A percentile compares a stretch with the other conserved stretches of the same genome.
These are phyloP conservation scores for Solanum paucissectum DNA, from an alignment of 257 asterid genomes.

Conservation along the genomic window DNA sequence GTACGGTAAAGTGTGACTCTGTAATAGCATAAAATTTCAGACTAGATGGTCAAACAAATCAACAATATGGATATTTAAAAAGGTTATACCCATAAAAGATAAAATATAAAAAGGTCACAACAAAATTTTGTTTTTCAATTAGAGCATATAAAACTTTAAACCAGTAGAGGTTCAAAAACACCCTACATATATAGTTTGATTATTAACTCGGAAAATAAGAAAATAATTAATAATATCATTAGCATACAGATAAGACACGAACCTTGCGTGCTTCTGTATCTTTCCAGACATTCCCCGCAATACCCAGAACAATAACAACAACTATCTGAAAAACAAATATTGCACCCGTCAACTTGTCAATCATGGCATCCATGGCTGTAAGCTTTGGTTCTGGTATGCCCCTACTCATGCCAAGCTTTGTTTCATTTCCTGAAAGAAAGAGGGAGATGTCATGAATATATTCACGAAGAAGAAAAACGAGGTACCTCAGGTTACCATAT, in stretches of 20 bases:
- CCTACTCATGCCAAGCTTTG: constrained; percentile 98
- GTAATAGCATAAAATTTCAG: background rate
- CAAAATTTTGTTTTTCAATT: background rate
- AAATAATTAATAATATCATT: background rate
- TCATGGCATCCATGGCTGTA: constrained; percentile 98
- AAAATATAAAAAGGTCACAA: background rate
- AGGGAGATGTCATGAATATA: background rate
- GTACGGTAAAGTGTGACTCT: background rate
- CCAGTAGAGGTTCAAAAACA: background rate
- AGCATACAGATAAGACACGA: constrained; percentile 4
- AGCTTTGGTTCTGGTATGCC: constrained; percentile 98
- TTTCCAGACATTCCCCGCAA: constrained; percentile 97
- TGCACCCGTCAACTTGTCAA: constrained; percentile 98
- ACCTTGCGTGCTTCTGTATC: constrained; percentile 98
- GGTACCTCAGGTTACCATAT: background rate
- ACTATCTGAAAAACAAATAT: constrained; percentile 92
- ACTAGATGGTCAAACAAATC: background rate
- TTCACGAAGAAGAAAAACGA: background rate
- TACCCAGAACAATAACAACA: constrained; percentile 91
- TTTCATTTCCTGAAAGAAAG: constrained; percentile 63
- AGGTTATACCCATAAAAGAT: background rate
- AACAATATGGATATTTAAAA: background rate
- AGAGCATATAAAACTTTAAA: background rate
- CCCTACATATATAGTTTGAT: background rate
- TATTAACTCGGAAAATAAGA: background rate